These are phyloP conservation scores for Diaporthe amygdali DNA, from an alignment of 2,329 filamentous ascomycete species.

Conservation along the genomic window DNA sequence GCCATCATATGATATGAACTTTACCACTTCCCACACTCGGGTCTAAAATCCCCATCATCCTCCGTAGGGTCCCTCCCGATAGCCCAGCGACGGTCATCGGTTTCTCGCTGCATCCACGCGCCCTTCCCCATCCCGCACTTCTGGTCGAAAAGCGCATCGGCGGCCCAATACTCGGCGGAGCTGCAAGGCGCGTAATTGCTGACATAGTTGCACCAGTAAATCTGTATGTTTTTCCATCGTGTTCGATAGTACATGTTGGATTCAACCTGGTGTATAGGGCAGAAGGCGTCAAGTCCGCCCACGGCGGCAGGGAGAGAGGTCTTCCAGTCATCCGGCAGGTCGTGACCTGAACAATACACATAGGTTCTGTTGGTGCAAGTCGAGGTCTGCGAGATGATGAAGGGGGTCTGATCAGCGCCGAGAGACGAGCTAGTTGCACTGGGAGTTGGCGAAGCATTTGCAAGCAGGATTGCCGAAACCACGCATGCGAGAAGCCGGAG, in stretches of 20 bases:
- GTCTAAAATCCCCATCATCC: not conserved
- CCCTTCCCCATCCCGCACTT: not conserved
- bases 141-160: not conserved
- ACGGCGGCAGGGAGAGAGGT: not conserved
- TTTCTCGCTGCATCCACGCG: not conserved
- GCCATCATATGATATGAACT: not conserved
- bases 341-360: not conserved
- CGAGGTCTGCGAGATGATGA: not conserved
- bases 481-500: not conserved
- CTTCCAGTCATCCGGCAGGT: not conserved
- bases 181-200: not conserved
- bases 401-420: not conserved
- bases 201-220: not conserved
- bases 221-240: not conserved
- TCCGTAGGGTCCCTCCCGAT: not conserved
- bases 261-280: not conserved
- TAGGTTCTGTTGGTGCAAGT: not conserved
- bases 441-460: not conserved
- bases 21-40: slow-evolving; percentile 7
- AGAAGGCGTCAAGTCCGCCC: not conserved
- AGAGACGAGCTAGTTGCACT: not conserved
- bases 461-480: not conserved
- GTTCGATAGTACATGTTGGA: not conserved
- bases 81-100: not conserved
- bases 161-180: not conserved